Conservation (phyloP, 192 early-diverging fungal species). For the Backusella circina region DNA sequence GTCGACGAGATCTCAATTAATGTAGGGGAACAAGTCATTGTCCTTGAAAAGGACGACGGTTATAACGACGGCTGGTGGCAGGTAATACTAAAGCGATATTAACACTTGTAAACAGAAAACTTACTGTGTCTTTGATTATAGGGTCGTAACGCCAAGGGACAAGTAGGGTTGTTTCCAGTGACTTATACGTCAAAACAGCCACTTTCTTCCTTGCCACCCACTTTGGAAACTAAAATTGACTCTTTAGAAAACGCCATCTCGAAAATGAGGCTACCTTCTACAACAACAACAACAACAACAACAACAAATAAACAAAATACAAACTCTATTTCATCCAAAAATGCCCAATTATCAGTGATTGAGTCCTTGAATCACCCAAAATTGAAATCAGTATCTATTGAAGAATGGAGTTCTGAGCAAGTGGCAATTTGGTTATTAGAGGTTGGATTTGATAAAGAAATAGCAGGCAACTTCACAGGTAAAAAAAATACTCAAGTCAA, state of each 20-base stretch:
- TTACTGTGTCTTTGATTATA: constrained; percentile 14
- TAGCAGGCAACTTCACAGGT: constrained; percentile 19
- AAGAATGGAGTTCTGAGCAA: constrained; percentile 26
- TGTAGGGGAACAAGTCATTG: constrained; percentile 62
- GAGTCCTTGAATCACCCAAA: background rate
- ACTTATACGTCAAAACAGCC: constrained; percentile 49
- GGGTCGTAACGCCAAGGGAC: constrained; percentile 61
- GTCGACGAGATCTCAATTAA: constrained; percentile 71
- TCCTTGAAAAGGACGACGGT: constrained; percentile 69
- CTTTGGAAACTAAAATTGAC: constrained; percentile 4
- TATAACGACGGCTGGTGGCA: constrained; percentile 83
- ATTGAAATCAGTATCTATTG: constrained; percentile 7
- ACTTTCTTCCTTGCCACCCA: background rate
- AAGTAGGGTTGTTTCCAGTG: constrained; percentile 70
- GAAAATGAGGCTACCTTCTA: constrained; percentile 1
- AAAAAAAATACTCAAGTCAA: background rate
- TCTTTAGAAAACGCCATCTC: constrained; percentile 5
- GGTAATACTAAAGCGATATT: constrained; percentile 25
- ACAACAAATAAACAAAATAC: background rate
- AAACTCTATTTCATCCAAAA: constrained; percentile 7
- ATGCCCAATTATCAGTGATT: background rate
- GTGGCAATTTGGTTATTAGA: constrained; percentile 20
- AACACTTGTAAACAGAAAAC: background rate
- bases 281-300: background rate
- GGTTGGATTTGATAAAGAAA: constrained; percentile 20